Evolutionary conservation across 1,284 basidiomycete species (phyloP), one percentile per base, ranked within the genome.

Genomic region (Melampsora americana): DNA sequence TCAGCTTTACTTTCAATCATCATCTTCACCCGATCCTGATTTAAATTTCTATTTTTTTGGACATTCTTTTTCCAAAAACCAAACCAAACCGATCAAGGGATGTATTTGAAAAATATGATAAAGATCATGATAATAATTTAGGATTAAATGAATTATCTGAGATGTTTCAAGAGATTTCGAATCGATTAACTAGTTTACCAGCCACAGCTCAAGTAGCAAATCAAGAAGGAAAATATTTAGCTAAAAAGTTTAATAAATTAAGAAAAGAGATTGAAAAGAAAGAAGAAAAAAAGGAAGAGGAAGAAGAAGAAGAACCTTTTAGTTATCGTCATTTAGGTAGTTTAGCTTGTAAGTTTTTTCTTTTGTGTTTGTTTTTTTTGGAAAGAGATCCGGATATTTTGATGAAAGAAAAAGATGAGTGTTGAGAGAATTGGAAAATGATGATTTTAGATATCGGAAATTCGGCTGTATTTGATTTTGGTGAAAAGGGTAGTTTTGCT

Each of bases 121-220:
- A 86, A 69, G 91, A 98, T 83, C 85, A 89, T 72, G 92, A 98
- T 84, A 88, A 93, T 78, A 87, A 84, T 70, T 87, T 99, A 66
- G 87, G 87, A 35, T 84, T 97, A 79, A 96, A 98, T 83, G 95
- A 99, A 83, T 88, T 98, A 26, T 90, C 92, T 48, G 85, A 86
- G 30, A 87, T 98, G 80, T 88, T 99, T 42, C 87, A 92, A 82
- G 89, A 91, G 79, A 86, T 98, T 75, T 90, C 91, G 44, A 92
- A 89, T 82, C 92, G 92, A 84, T 91, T 97, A 80, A 99, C 95
- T 0, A 87, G 92, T 2, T 85, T 98, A 65, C 96, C 96, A 23
- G 94, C 96, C 1, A 84, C 94, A 26, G 93, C 94, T 2, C 94
- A 97, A 86, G 94, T 97, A 30, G 94, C 94, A 60, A 86, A 90